Conservation (phyloP, 371 early-diverging fungal genomes). For the Zychaea mexicana region DNA sequence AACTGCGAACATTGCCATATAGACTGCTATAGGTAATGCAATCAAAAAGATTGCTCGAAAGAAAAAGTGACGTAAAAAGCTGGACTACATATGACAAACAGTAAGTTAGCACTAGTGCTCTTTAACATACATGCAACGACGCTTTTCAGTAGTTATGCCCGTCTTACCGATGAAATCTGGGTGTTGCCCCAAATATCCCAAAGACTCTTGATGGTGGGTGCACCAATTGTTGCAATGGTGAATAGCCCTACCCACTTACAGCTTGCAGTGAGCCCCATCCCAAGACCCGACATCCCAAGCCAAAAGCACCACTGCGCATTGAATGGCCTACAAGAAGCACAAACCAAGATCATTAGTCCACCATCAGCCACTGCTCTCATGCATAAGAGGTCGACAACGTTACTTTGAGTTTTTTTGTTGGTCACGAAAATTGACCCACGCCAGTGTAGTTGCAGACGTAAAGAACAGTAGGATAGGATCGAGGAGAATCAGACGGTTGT, state of each 20-base stretch:
- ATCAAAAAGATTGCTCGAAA: conserved; percentile 84
- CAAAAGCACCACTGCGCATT: conserved; percentile 70
- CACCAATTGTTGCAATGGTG: conserved; percentile 81
- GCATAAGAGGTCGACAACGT: no score
- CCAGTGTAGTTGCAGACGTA: conserved; percentile 68
- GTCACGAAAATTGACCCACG: conserved; percentile 85
- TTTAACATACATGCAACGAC: background rate
- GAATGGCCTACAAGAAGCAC: conserved; percentile 67
- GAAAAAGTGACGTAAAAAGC: conserved; percentile 70
- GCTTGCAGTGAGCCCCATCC: conserved; percentile 66
- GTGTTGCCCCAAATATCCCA: conserved; percentile 85
- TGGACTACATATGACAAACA: conserved; percentile 26
- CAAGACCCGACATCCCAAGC: conserved; percentile 71
- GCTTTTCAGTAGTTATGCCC: no score
- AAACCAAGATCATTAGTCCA: no score
- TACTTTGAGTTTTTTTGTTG: conserved; percentile 31
- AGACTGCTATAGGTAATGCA: conserved; percentile 81
- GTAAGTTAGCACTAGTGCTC: background rate
- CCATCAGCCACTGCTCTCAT: no score
- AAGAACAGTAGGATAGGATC: conserved; percentile 90
- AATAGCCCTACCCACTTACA: conserved; percentile 95
- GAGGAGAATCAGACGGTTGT: conserved; percentile 87
- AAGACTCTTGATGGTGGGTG: conserved; percentile 80
- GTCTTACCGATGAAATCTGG: conserved; percentile 51
- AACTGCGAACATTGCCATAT: conserved; percentile 84